Evolutionary conservation across 306 rosid genomes (phyloP).

Genomic region (Delonix regia): DNA sequence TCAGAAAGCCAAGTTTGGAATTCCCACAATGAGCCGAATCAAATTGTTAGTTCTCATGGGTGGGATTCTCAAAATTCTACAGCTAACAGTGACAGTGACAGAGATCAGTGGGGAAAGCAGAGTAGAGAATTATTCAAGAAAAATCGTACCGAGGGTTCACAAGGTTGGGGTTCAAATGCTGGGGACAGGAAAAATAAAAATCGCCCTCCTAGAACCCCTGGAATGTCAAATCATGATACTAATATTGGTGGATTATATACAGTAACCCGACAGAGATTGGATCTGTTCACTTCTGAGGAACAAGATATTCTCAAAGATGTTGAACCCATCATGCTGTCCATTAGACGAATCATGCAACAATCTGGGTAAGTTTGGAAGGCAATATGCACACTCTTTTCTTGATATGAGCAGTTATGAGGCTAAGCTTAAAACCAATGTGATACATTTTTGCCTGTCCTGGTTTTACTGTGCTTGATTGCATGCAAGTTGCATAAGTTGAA

Average conservation of each 20-base stretch:
- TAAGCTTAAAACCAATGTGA: not conserved
- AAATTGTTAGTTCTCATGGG: slow-evolving; percentile 45
- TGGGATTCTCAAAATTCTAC: slow-evolving; percentile 61
- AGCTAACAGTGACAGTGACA: slow-evolving; percentile 49
- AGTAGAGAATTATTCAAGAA: slow-evolving; percentile 59
- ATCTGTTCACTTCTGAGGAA: slow-evolving; percentile 77
- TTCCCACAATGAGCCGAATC: slow-evolving; percentile 44
- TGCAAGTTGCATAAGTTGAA: slow-evolving; percentile 30
- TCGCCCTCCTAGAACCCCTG: slow-evolving; percentile 65
- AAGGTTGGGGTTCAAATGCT: slow-evolving; percentile 68
- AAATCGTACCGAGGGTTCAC: slow-evolving; percentile 61
- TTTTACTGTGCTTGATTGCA: slow-evolving; percentile 1
- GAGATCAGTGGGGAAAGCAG: slow-evolving; percentile 58
- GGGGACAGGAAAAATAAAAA: slow-evolving; percentile 67
- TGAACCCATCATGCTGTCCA: slow-evolving; percentile 66
- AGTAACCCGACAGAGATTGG: slow-evolving; percentile 59
- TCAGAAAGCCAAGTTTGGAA: slow-evolving; percentile 46
- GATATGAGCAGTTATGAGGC: not conserved
- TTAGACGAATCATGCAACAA: slow-evolving; percentile 79
- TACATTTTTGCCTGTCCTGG: not conserved
- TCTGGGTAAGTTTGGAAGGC: slow-evolving; percentile 65
- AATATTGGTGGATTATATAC: not conserved
- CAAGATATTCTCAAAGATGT: slow-evolving; percentile 62
- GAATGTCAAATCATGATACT: slow-evolving; percentile 17
- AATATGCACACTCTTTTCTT: not conserved